Evolutionary conservation across 768 basidiomycete genomes (phyloP), one percentile per base, ranked within the genome.

Genomic region (Tricholoma terreum): DNA sequence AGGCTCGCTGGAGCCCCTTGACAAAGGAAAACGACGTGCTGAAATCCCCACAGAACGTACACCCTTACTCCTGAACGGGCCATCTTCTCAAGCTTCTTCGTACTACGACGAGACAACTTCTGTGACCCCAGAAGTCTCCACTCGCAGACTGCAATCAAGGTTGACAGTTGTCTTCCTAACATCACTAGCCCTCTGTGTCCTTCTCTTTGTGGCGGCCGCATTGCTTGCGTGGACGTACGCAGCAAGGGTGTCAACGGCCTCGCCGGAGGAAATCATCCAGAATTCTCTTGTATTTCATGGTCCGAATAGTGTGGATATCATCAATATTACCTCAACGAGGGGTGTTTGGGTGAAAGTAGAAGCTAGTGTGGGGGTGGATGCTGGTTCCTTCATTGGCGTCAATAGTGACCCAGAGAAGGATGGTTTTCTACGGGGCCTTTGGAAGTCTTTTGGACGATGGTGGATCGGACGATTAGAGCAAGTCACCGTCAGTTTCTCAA

Each of bases 381-480:
- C 85, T 6, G 87, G 86, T 1, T 67, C 75, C 8, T 72, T 84
- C 17, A 72, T 88, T 12, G 86, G 82, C 0, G 78, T 88, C 11
- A 81, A 82, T 54, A 71, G 72, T 10, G 71, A 74, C 27, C 63
- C 70, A 8, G 71, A 76, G 7, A 78, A 58, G 17, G 75, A 89
- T 55, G 73, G 74, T 30, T 36, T 83, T 6, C 57, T 84, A 46
- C 59, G 65, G n/a, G 70, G 70, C 45, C 57, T 83, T 30, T 87
- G 85, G 85, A 90, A 87, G 69, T 73, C 80, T 1, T 56, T 90
- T 15, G 90, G 89, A 2, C 77, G 87, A 33, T 85, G 87, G 80
- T 82, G 87, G 5, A 78, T 92, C 30, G 75, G 75, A 33, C 71
- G 67, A 11, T 62, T 92, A 52, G 80, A 82, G 59, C 75, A 71